A percentile compares a stretch with the other conserved stretches of the same genome.
phyloP scores from a whole-genome alignment of 805 yeast species.

The Schizosaccharomyces lindneri region DNA sequence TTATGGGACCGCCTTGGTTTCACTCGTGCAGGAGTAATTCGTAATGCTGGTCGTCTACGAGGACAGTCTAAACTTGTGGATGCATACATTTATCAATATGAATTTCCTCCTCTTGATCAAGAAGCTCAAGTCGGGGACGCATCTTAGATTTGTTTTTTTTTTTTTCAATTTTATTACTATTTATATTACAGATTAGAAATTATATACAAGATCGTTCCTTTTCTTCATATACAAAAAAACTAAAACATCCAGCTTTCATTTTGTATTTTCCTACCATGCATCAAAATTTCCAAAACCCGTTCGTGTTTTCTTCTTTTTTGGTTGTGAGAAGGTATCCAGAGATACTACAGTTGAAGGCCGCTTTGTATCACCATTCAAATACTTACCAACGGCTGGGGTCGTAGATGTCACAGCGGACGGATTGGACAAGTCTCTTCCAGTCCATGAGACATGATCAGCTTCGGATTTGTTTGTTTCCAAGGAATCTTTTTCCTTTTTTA shows the following conservation, averaged over 20 bases:
- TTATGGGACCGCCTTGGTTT: slow-evolving; percentile 76
- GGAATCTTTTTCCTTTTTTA: slow-evolving; percentile 4
- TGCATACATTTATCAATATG: slow-evolving; percentile 57
- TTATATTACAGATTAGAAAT: too few relatives aligned
- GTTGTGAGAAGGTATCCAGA: neutral
- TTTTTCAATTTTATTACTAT: too few relatives aligned
- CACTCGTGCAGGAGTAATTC: slow-evolving; percentile 48
- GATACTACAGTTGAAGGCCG: neutral
- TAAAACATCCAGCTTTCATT: too few relatives aligned
- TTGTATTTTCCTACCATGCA: neutral
- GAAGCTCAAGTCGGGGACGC: neutral
- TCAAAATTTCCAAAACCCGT: slow-evolving; percentile 2
- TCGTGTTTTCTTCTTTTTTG: neutral
- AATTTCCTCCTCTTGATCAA: slow-evolving; percentile 13
- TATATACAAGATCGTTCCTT: too few relatives aligned
- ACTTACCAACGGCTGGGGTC: slow-evolving; percentile 1
- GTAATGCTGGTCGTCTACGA: slow-evolving; percentile 47
- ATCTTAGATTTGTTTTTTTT: neutral
- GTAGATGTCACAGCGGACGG: neutral
- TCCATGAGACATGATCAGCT: slow-evolving; percentile 4
- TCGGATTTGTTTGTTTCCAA: neutral
- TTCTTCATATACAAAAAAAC: too few relatives aligned
- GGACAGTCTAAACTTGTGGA: slow-evolving; percentile 41
- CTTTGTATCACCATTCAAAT: neutral
- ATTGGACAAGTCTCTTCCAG: slow-evolving; percentile 1